Percentiles rank a stretch among this genome's conserved stretches.
Conservation (phyloP, 2,329 filamentous ascomycete genomes). For the Domatiomyces globalis region DNA sequence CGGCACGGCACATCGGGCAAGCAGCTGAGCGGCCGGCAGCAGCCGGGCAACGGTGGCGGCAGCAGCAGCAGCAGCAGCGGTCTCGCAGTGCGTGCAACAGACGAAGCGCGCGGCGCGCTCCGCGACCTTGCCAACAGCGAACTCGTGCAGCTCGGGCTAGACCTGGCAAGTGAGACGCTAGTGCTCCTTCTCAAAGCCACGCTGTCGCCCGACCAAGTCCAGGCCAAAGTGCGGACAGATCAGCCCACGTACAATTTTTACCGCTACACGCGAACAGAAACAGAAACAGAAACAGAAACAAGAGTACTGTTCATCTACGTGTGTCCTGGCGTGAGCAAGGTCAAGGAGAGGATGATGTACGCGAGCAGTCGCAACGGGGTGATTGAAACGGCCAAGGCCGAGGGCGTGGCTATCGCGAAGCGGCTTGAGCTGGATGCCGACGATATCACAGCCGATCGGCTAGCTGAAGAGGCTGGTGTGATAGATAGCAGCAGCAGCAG, state of each 20-base stretch:
- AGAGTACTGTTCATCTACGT: constrained; percentile 50
- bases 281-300: constrained; percentile 5
- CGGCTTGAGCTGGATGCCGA: constrained; percentile 47
- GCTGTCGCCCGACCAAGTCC: constrained; percentile 20
- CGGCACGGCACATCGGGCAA: constrained; percentile 38
- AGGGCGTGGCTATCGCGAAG: constrained; percentile 44
- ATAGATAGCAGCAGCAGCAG: constrained; percentile 1
- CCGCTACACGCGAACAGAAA: constrained; percentile 34
- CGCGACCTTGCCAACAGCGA: constrained; percentile 20
- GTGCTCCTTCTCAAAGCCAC: constrained; percentile 30
- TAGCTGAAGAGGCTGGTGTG: constrained; percentile 39
- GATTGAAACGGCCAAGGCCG: constrained; percentile 40
- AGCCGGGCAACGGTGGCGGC: constrained; percentile 15
- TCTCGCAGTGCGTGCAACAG: constrained; percentile 39
- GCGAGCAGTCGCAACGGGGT: constrained; percentile 43
- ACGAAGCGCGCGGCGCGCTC: constrained; percentile 40
- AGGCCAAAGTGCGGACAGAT: constrained; percentile 35
- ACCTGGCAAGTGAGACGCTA: constrained; percentile 40
- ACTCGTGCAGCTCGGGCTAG: constrained; percentile 27
- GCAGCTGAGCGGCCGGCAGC: constrained; percentile 24
- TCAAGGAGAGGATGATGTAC: constrained; percentile 54
- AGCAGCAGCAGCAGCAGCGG: constrained; percentile 27
- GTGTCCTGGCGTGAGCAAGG: constrained; percentile 45
- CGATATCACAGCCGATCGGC: constrained; percentile 40
- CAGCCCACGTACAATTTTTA: constrained; percentile 51